phyloP scores from a whole-genome alignment of 2,329 filamentous ascomycete species.

The Fusarium aywerte region DNA sequence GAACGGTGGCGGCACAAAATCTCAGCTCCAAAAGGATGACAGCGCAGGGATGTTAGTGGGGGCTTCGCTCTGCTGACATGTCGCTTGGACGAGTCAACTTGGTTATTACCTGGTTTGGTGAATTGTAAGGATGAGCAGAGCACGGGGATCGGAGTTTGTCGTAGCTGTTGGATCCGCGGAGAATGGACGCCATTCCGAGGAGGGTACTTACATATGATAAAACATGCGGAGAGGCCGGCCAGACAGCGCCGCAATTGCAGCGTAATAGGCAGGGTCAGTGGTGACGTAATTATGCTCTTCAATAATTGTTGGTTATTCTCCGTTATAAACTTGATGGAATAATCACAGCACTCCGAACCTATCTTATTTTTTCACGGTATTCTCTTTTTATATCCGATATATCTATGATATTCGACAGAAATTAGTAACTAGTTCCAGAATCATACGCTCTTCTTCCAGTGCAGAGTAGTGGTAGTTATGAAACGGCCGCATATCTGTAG shows the following conservation, averaged over 20 bases:
- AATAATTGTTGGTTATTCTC: too few species aligned
- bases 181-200: background rate
- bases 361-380: too few species aligned
- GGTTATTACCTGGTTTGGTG: background rate
- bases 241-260: background rate
- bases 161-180: background rate
- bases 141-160: background rate
- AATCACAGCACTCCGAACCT: too few species aligned
- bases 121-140: background rate
- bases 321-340: too few species aligned
- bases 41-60: constrained; percentile 6
- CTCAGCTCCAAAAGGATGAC: background rate
- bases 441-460: too few species aligned
- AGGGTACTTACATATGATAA: fast-evolving
- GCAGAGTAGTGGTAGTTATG: too few species aligned
- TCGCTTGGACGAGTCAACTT: background rate
- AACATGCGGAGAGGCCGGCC: background rate
- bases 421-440: too few species aligned
- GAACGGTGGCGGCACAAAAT: background rate
- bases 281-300: too few species aligned
- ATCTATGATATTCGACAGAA: too few species aligned
- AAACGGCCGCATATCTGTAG: too few species aligned
- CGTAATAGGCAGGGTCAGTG: background rate
- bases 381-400: too few species aligned
- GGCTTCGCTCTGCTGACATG: constrained; percentile 11